These are phyloP conservation scores for Colletotrichum shisoi DNA, from an alignment of 2,329 filamentous ascomycete genomes.

Conservation along the genomic window DNA sequence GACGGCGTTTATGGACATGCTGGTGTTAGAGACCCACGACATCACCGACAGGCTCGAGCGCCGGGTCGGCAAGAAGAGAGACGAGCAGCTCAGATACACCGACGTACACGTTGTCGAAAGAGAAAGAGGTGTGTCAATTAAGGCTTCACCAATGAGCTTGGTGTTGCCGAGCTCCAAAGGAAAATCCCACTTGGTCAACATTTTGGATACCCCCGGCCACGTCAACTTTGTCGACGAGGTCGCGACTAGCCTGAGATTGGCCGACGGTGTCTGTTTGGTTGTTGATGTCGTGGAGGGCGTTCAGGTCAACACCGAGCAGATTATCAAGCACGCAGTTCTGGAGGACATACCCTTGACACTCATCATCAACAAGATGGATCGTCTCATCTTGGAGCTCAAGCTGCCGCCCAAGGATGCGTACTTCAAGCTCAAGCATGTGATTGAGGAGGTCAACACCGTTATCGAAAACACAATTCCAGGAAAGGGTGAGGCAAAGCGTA, in stretches of 20 bases:
- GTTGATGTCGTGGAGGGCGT: constrained; percentile 99
- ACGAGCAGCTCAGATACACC: constrained; percentile 93
- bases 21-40: constrained; percentile 94
- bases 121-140: constrained; percentile 89
- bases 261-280: constrained; percentile 89
- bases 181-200: constrained; percentile 94
- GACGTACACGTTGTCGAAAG: constrained; percentile 90
- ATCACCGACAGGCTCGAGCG: constrained; percentile 80
- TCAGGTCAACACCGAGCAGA: constrained; percentile 96
- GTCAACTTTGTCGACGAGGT: constrained; percentile 99
- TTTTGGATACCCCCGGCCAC: constrained; percentile 95
- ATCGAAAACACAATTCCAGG: constrained; percentile 89
- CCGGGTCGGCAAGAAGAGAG: constrained; percentile 79
- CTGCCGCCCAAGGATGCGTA: constrained; percentile 95
- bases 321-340: constrained; percentile 93
- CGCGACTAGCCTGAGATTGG: constrained; percentile 83
- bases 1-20: constrained; percentile 97
- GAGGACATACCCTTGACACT: constrained; percentile 89
- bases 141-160: constrained; percentile 92
- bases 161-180: constrained; percentile 86
- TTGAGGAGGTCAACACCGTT: constrained; percentile 95
- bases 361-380: constrained; percentile 97
- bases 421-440: constrained; percentile 98
- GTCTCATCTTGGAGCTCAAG: constrained; percentile 91
- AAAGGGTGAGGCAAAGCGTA: constrained; percentile 76